Evolutionary conservation across 805 yeast species (phyloP), one percentile per base, ranked within the genome.

Genomic region (Suhomyces vadensis): DNA sequence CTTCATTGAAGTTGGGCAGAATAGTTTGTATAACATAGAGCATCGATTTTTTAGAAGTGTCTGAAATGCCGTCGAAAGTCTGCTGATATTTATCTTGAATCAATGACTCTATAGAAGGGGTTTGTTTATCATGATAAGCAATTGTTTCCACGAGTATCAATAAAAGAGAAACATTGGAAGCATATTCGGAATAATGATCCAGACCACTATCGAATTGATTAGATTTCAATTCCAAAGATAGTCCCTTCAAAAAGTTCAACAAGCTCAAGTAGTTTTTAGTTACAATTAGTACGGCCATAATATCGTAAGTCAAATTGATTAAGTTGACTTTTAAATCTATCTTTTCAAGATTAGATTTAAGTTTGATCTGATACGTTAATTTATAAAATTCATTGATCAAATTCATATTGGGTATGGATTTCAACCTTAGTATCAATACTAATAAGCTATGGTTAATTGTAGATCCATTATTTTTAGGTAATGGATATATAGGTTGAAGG

Each of bases 351-450:
- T 33, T 36, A 5, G 45, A n/a, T 36, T 56, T 57, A 31, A 69
- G 50, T 25, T 75, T 43, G 16, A 62, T 42, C 44, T 67, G 74
- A 36, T 48, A 51, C 14, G 31, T 44, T 23, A 75, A 60, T 44
- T 67, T 69, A 57, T 74, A 78, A 31, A 69, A 54, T 37, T 71
- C 77, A 44, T 74, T 75, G 17, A 77, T 63, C 17, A 75, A 52
- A 21, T 59, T 53, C 46, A 75, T 42, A 44, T 68, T 74, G 5
- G 78, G 73, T 1, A 71, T 64, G 23, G 73, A 64, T 45, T 69
- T 75, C 41, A 78, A 58, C 42, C 77, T 57, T 24, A 73, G 59
- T 20, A 77, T 43, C 17, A 74, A 47, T 29, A 53, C 47, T 20
- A 71, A 47, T 26, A 71, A 50, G 42, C 50, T 53, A 48, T 61